A percentile compares a stretch with the other conserved stretches of the same genome.
These are phyloP conservation scores for Immersiella caudata DNA, from an alignment of 495 filamentous ascomycete genomes.

Conservation along the genomic window DNA sequence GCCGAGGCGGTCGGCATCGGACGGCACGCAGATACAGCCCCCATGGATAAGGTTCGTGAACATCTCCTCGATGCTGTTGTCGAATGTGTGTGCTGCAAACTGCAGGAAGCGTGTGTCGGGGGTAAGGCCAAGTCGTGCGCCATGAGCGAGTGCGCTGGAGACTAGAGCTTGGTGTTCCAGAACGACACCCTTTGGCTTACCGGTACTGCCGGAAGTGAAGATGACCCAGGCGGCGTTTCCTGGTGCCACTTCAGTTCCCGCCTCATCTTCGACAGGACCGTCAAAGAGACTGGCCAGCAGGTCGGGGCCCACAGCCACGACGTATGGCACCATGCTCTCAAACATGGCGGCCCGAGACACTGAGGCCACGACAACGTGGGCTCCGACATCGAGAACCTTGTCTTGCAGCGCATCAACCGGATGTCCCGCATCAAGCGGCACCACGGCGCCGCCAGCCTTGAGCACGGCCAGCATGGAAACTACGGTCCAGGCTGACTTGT, in stretches of 20 bases:
- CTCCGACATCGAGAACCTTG: conserved; percentile 24
- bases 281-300: not conserved
- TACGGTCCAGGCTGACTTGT: conserved; percentile 59
- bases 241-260: conserved; percentile 3
- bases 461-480: conserved; percentile 59
- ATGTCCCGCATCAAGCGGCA: conserved; percentile 59
- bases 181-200: conserved; percentile 49
- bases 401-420: conserved; percentile 50
- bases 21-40: conserved; percentile 39
- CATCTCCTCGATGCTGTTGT: conserved; percentile 59
- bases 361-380: conserved; percentile 43
- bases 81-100: conserved; percentile 63
- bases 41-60: conserved; percentile 55
- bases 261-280: not conserved
- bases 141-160: conserved; percentile 40
- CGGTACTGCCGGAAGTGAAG: conserved; percentile 30
- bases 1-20: conserved; percentile 27
- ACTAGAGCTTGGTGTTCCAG: conserved; percentile 53
- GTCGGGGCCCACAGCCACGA: conserved; percentile 20
- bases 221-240: conserved; percentile 54
- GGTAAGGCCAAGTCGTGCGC: conserved; percentile 41
- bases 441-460: conserved; percentile 62
- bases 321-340: conserved; percentile 26
- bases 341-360: conserved; percentile 23
- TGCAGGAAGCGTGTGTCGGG: conserved; percentile 52